Percentiles rank a stretch among this genome's conserved stretches.
Evolutionary conservation across 768 basidiomycete species (phyloP).

Genomic region (Lanmaoa rubissima): DNA sequence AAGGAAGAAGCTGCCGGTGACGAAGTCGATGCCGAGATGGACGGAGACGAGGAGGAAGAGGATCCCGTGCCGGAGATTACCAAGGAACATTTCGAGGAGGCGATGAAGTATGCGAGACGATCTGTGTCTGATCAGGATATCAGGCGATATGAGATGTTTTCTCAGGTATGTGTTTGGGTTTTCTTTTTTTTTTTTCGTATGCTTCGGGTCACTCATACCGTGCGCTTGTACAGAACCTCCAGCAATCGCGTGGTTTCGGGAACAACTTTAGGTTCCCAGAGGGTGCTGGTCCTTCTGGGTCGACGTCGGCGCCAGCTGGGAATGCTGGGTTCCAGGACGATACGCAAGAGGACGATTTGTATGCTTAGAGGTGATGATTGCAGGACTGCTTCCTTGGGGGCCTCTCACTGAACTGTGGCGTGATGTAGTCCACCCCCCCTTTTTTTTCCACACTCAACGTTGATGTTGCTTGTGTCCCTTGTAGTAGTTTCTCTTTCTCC

Average conservation of each 20-base stretch:
- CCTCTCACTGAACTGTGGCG: too few relatives aligned
- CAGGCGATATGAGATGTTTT: constrained; percentile 97
- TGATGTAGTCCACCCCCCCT: not conserved
- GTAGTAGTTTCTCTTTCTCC: constrained; percentile 2
- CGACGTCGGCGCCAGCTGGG: constrained; percentile 45
- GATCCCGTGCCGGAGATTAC: constrained; percentile 92
- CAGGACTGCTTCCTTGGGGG: too few relatives aligned
- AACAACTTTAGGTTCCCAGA: constrained; percentile 99
- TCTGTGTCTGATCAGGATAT: constrained; percentile 97
- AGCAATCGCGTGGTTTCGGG: constrained; percentile 90
- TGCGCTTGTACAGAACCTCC: constrained; percentile 62
- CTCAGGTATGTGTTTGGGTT: constrained; percentile 56
- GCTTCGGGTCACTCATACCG: not conserved
- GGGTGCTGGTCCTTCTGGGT: constrained; percentile 39
- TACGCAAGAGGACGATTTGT: constrained; percentile 85
- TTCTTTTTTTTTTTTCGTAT: not conserved
- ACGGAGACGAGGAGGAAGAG: constrained; percentile 59
- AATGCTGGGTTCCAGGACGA: constrained; percentile 86
- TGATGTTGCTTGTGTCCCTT: constrained; percentile 1
- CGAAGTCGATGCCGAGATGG: constrained; percentile 71
- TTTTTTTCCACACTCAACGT: not conserved
- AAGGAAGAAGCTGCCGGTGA: constrained; percentile 66
- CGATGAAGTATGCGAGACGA: constrained; percentile 96
- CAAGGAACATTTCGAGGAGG: constrained; percentile 94
- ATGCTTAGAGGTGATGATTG: constrained; percentile 50